phyloP scores from a whole-genome alignment of 2,329 filamentous ascomycete species.

The Rutstroemia sp. region DNA sequence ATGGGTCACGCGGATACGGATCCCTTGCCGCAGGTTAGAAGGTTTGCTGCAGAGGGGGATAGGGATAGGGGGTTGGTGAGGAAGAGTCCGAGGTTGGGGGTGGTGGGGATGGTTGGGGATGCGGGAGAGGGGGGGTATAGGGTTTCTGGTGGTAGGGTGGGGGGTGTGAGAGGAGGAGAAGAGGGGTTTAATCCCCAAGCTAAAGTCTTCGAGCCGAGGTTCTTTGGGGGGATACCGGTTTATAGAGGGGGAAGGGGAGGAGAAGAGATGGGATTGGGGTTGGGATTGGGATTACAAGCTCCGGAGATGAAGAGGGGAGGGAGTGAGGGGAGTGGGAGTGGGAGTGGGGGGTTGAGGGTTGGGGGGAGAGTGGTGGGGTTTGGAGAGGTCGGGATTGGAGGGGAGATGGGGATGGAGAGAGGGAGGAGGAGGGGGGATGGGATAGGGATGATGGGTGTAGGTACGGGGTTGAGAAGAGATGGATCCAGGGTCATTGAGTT shows the following conservation, averaged over 20 bases:
- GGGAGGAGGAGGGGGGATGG: background rate
- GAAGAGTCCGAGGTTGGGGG: background rate
- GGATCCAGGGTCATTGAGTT: background rate
- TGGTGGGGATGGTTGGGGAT: background rate
- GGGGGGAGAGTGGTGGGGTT: too few species aligned
- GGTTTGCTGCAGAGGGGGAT: background rate
- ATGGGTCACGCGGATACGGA: background rate
- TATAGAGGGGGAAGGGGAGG: background rate
- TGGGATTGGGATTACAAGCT: background rate
- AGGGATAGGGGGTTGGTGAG: background rate
- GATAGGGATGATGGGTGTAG: background rate
- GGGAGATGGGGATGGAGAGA: background rate
- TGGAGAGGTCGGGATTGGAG: too few species aligned
- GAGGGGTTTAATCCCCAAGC: background rate
- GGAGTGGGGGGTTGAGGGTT: too few species aligned
- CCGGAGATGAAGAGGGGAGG: constrained; percentile 6
- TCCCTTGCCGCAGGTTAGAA: background rate
- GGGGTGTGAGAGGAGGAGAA: background rate
- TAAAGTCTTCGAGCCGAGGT: background rate
- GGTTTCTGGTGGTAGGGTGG: too few species aligned
- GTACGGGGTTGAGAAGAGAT: background rate
- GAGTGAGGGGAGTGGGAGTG: too few species aligned
- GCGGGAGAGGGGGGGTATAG: background rate
- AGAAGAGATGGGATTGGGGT: background rate
- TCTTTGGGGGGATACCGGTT: background rate